Evolutionary conservation across 2,329 filamentous ascomycete species (phyloP).

Genomic region (Exophiala oligosperma): DNA sequence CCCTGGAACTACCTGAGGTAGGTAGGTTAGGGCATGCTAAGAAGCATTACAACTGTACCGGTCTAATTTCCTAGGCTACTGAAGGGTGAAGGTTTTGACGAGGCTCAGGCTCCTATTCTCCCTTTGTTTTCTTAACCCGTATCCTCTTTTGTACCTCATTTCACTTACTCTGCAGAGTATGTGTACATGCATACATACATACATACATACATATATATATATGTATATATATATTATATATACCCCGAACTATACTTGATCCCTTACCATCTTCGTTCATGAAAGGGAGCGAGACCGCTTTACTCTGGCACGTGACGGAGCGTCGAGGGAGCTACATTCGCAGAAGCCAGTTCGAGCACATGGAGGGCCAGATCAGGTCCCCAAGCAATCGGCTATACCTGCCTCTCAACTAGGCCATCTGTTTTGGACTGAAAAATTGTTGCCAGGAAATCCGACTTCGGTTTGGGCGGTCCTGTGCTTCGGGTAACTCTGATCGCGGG

Average conservation of each 20-base stretch:
- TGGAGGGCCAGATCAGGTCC: background rate
- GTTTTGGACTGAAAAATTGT: background rate
- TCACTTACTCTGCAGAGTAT: background rate
- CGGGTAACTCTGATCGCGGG: too few relatives aligned
- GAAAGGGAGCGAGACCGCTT: conserved; percentile 27
- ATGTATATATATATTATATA: conserved; percentile 7
- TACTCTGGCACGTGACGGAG: conserved; percentile 19
- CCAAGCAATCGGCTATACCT: background rate
- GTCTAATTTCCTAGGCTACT: too few relatives aligned
- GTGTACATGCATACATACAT: too few relatives aligned
- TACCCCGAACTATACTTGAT: conserved; percentile 23
- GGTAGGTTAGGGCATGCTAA: too few relatives aligned
- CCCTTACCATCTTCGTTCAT: conserved; percentile 15
- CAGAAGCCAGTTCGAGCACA: background rate
- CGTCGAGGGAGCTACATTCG: background rate
- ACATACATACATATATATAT: too few relatives aligned
- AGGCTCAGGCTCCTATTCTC: background rate
- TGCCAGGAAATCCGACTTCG: too few relatives aligned
- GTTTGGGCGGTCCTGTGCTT: too few relatives aligned
- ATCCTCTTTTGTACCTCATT: background rate
- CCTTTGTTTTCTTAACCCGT: background rate
- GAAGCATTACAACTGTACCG: too few relatives aligned
- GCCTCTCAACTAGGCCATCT: too few relatives aligned
- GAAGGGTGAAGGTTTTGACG: background rate
- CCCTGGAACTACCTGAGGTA: too few relatives aligned